Conservation (phyloP, 441 rosid species). For the Corymbia calophylla region DNA sequence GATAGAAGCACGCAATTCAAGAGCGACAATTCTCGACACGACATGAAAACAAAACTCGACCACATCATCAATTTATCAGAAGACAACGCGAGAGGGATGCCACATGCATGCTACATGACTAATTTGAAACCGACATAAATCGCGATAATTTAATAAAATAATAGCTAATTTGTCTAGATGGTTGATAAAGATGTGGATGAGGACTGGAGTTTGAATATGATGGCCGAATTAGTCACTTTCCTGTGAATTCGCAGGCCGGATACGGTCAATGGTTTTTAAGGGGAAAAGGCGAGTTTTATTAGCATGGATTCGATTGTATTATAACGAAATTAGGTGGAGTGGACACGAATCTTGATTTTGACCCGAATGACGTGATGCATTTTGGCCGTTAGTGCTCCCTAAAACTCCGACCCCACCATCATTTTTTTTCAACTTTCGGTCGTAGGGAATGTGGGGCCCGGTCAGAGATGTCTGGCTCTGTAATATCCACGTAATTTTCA, state of each 20-base stretch:
- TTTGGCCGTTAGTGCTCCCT: not conserved
- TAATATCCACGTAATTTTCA: not conserved
- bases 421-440: not conserved
- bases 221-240: not conserved
- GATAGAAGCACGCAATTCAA: not conserved
- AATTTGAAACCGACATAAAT: fast-evolving
- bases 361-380: not conserved
- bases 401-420: not conserved
- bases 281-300: not conserved
- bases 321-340: no score
- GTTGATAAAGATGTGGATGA: not conserved
- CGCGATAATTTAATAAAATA: not conserved
- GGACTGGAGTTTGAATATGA: not conserved
- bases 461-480: not conserved
- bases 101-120: fast-evolving
- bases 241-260: not conserved
- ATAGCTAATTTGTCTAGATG: not conserved
- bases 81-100: not conserved
- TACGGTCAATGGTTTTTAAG: not conserved
- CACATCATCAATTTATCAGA: not conserved
- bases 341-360: not conserved
- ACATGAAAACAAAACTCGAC: not conserved
- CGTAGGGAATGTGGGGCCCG: not conserved
- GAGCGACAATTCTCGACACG: not conserved
- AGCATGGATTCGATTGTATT: not conserved